phyloP scores from a whole-genome alignment of 225 moss, liverwort and hornwort genomes.

The Marchantia polymorpha region DNA sequence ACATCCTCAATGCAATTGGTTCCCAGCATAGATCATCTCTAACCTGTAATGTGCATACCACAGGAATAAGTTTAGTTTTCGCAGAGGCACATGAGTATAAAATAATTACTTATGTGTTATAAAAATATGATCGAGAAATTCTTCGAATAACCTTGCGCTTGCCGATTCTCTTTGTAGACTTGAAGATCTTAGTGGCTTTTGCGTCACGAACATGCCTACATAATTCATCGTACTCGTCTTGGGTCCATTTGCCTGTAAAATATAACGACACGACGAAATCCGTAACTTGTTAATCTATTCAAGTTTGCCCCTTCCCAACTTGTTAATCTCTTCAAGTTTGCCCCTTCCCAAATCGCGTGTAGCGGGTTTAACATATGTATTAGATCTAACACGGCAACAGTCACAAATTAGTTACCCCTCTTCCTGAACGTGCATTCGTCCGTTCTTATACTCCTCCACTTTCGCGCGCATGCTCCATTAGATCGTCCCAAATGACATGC shows the following conservation, averaged over 20 bases:
- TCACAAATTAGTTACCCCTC: background rate
- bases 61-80: background rate
- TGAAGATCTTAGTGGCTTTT: background rate
- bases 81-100: background rate
- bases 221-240: conserved; percentile 13
- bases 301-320: too few relatives aligned
- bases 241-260: conserved; percentile 5
- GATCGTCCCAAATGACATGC: conserved; percentile 13
- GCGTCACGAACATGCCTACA: conserved; percentile 7
- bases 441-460: background rate
- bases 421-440: background rate
- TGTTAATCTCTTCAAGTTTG: background rate
- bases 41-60: background rate
- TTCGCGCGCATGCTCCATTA: conserved; percentile 10
- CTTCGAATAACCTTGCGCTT: background rate
- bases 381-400: background rate
- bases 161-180: background rate
- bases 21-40: conserved; percentile 9
- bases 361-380: background rate
- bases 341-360: too few relatives aligned
- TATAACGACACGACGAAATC: background rate
- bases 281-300: background rate
- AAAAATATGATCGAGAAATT: background rate
- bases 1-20: conserved; percentile 8
- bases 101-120: background rate